Evolutionary conservation across 345 rosid genomes (phyloP), one percentile per base, ranked within the genome.

Genomic region (Gossypium australe): DNA sequence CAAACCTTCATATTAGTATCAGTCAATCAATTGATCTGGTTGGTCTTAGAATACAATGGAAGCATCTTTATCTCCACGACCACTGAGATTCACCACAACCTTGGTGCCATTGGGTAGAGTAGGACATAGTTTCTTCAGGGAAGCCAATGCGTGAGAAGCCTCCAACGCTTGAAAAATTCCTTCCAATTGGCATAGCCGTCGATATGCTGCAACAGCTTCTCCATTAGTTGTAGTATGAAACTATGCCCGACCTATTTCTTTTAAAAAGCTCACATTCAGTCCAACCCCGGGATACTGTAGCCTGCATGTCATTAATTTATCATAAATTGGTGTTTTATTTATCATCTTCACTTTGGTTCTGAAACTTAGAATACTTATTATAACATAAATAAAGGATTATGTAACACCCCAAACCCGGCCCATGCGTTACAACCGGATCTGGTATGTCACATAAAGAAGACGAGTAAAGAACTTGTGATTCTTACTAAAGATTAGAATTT

Each of bases 81-180:
- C 97, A 44, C 97, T 94, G 57, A 87, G 76, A 44, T 86, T 94
- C 7, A 94, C 90, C 1, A 92, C 85, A 52, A 94, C 85, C 74
- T 86, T 90, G 44, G 91, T 62, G 9, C 88, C 89, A 61, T 87
- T 60, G 0, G 78, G 48, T 22, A 90, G 77, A 22, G 77, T 81
- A 8, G 97, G 97, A 29, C 91, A 86, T 7, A 94, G 89, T 78
- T 88, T 84, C 44, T 89, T 92, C 4, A 92, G 82, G 81, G 62
- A 88, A 7, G 94, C 98, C 52, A 92, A 79, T 0, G 94, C 97
- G 72, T 94, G 98, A 56, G 97, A 84, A 0, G 92, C 78, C 78
- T 92, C 98, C 65, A 94, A 38, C 0, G 97, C 85, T 52, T 93
- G 97, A 45, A 92, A 45, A 87, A 94, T 92, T 5, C 98, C 98